A percentile compares a stretch with the other conserved stretches of the same genome.
Conservation (phyloP, 2,329 filamentous ascomycete genomes). For the Neonectria hederae region DNA sequence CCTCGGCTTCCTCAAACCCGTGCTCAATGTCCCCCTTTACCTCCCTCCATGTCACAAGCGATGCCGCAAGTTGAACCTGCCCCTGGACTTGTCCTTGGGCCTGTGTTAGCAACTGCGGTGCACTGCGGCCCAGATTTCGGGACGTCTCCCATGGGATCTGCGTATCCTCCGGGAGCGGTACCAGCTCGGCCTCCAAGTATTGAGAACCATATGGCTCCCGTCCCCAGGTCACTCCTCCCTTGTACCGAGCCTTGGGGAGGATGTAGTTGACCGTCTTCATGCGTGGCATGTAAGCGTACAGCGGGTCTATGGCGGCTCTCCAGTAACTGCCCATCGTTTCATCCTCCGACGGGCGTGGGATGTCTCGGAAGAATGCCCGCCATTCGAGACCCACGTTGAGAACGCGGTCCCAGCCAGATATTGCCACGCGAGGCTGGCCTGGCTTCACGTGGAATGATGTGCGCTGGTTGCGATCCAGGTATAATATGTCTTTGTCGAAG, state of each 20-base stretch:
- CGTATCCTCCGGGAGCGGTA: constrained; percentile 30
- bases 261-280: constrained; percentile 42
- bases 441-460: constrained; percentile 28
- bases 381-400: constrained; percentile 44
- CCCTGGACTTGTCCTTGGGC: constrained; percentile 3
- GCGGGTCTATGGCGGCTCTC: constrained; percentile 28
- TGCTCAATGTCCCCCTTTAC: constrained; percentile 31
- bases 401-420: constrained; percentile 39
- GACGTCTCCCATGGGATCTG: constrained; percentile 40
- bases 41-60: constrained; percentile 30
- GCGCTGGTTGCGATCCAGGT: constrained; percentile 43
- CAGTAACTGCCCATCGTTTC: constrained; percentile 36
- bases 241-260: constrained; percentile 39
- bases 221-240: constrained; percentile 40
- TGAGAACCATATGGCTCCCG: constrained; percentile 41
- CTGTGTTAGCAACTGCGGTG: constrained; percentile 6
- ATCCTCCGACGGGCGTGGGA: constrained; percentile 33
- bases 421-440: constrained; percentile 12
- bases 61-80: constrained; percentile 1
- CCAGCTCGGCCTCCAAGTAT: constrained; percentile 29
- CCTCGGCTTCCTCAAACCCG: constrained; percentile 15
- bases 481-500: constrained; percentile 41
- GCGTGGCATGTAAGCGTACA: constrained; percentile 39
- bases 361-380: constrained; percentile 43
- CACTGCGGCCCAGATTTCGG: constrained; percentile 15